These are phyloP conservation scores for Pleurotus giganteus DNA, from an alignment of 768 basidiomycete genomes.

Conservation along the genomic window DNA sequence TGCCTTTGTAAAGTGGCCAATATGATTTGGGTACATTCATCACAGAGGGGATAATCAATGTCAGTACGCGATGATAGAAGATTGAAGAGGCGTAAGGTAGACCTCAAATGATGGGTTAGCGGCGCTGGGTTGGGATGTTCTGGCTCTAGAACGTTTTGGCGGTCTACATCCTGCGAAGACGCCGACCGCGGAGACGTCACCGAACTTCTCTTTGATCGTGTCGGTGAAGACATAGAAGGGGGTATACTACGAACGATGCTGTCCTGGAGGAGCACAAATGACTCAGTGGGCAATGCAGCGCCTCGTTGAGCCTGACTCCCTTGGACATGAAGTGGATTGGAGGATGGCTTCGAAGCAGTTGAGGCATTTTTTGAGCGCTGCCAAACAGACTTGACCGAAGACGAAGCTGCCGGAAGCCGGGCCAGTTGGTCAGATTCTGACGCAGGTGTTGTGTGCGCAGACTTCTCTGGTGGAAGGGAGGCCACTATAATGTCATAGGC, in stretches of 20 bases:
- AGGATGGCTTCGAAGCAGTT: constrained; percentile 27
- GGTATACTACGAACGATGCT: constrained; percentile 75
- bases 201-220: constrained; percentile 41
- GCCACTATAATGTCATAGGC: constrained; percentile 82
- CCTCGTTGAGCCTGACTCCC: constrained; percentile 59
- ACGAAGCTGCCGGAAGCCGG: constrained; percentile 41
- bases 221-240: constrained; percentile 41
- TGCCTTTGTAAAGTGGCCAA: constrained; percentile 73
- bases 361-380: constrained; percentile 48
- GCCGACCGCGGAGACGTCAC: constrained; percentile 31
- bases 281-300: constrained; percentile 69
- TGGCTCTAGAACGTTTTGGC: constrained; percentile 30
- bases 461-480: constrained; percentile 58
- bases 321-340: constrained; percentile 52
- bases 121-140: constrained; percentile 67
- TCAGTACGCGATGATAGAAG: constrained; percentile 74
- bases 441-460: constrained; percentile 32
- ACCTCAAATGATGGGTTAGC: constrained; percentile 74
- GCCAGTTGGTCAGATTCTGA: constrained; percentile 44
- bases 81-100: constrained; percentile 72
- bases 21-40: constrained; percentile 87
- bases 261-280: constrained; percentile 88
- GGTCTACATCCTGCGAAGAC: constrained; percentile 14
- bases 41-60: constrained; percentile 92
- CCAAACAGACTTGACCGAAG: constrained; percentile 62